A percentile compares a stretch with the other conserved stretches of the same genome.
Evolutionary conservation across 768 basidiomycete genomes (phyloP).

Genomic region (Coprinellus micaceus): DNA sequence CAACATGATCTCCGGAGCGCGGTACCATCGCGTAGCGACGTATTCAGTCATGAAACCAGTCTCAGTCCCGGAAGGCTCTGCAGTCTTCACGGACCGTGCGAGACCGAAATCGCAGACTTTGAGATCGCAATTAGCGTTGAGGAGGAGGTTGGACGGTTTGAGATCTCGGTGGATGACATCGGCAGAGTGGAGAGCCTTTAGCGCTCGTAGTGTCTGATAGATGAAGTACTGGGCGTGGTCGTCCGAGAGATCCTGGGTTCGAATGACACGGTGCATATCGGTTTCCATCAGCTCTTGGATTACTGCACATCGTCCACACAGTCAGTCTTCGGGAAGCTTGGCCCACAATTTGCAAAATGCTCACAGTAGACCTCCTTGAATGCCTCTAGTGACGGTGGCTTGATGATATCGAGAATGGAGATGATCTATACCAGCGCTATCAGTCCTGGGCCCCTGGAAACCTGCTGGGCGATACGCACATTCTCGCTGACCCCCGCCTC

Average conservation of each 20-base stretch:
- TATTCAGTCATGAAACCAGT: slow-evolving; percentile 95
- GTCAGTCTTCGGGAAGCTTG: slow-evolving; percentile 17
- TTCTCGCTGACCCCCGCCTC: slow-evolving; percentile 90
- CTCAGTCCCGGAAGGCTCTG: slow-evolving; percentile 79
- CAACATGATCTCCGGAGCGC: slow-evolving; percentile 99
- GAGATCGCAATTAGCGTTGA: slow-evolving; percentile 96
- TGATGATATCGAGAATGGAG: slow-evolving; percentile 90
- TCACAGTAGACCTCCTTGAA: slow-evolving; percentile 76
- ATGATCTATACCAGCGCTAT: slow-evolving; percentile 55
- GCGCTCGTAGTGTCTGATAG: slow-evolving; percentile 91
- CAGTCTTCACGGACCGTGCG: slow-evolving; percentile 84
- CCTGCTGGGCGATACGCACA: slow-evolving; percentile 37
- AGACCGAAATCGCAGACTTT: slow-evolving; percentile 96
- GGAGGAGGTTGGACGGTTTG: slow-evolving; percentile 91
- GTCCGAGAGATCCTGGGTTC: slow-evolving; percentile 90
- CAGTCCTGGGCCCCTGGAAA: slow-evolving; percentile 8
- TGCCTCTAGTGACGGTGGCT: slow-evolving; percentile 65
- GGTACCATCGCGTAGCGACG: slow-evolving; percentile 98
- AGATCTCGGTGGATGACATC: slow-evolving; percentile 95
- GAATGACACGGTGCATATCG: slow-evolving; percentile 93
- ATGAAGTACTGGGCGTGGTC: slow-evolving; percentile 98
- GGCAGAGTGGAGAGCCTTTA: slow-evolving; percentile 93
- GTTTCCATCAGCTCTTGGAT: slow-evolving; percentile 85
- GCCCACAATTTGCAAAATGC: slow-evolving; percentile 7
- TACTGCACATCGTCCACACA: slow-evolving; percentile 37